Evolutionary conservation across 2,329 filamentous ascomycete genomes (phyloP).

Genomic region (Aspergillus sp.): DNA sequence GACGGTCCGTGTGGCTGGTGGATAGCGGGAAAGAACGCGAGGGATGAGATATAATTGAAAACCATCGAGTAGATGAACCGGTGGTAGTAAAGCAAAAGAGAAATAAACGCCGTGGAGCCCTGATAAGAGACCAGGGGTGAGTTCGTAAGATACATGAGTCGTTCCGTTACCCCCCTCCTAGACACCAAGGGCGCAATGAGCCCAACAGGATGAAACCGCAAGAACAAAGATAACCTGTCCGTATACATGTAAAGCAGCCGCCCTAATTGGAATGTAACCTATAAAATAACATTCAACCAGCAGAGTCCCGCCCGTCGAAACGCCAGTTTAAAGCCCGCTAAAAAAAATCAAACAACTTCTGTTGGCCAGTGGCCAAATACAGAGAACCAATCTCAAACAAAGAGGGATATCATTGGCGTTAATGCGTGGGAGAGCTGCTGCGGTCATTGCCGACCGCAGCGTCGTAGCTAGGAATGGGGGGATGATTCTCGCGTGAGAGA

Average conservation of each 20-base stretch:
- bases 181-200: slow-evolving; percentile 6
- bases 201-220: slow-evolving; percentile 7
- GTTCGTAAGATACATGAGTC: slow-evolving; percentile 11
- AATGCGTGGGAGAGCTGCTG: slow-evolving; percentile 1
- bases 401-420: slow-evolving; percentile 7
- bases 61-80: neutral
- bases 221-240: slow-evolving; percentile 18
- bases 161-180: neutral
- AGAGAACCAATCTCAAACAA: slow-evolving; percentile 11
- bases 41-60: neutral
- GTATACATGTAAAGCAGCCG: slow-evolving; percentile 27
- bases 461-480: slow-evolving; percentile 82
- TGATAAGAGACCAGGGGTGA: neutral
- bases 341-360: slow-evolving; percentile 26
- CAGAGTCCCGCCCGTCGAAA: slow-evolving; percentile 28
- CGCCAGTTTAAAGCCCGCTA: slow-evolving; percentile 37
- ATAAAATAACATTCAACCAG: slow-evolving; percentile 24
- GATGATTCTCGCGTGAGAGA: slow-evolving; percentile 58
- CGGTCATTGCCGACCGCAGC: slow-evolving; percentile 63
- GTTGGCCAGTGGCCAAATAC: slow-evolving; percentile 19
- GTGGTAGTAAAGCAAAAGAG: neutral
- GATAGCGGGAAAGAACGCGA: neutral
- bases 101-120: slow-evolving; percentile 1
- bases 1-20: too few species aligned
- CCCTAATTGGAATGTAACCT: slow-evolving; percentile 23